These are phyloP conservation scores for Penicillium crustosum DNA, from an alignment of 2,329 filamentous ascomycete genomes.

Conservation along the genomic window DNA sequence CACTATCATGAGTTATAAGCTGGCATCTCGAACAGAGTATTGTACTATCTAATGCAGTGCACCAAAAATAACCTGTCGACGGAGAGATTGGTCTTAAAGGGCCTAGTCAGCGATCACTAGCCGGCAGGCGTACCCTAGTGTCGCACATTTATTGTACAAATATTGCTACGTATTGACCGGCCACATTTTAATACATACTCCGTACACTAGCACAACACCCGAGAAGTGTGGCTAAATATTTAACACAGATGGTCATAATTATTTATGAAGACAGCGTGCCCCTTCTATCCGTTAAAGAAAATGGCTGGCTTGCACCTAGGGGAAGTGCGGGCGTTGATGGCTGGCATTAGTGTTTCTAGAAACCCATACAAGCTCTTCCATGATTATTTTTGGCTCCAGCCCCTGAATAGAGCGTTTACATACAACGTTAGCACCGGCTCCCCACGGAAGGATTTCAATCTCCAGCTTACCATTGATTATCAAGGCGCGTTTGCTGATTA, in stretches of 20 bases:
- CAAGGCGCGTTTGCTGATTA: not conserved
- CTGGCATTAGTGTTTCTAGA: conserved; percentile 1
- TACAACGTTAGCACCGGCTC: not conserved
- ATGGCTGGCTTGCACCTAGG: not conserved
- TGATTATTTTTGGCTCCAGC: conserved; percentile 3
- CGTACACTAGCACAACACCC: conserved; percentile 7
- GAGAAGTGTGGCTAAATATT: conserved; percentile 19
- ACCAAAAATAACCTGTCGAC: conserved; percentile 23
- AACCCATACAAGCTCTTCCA: not conserved
- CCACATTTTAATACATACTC: conserved; percentile 12
- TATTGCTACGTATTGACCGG: conserved; percentile 9
- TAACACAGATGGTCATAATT: not conserved
- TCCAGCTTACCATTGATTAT: not conserved
- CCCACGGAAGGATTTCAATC: not conserved
- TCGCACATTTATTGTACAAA: conserved; percentile 23
- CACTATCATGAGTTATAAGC: not conserved
- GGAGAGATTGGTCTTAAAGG: conserved; percentile 2
- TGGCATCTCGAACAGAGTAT: not conserved
- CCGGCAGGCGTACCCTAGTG: conserved; percentile 20
- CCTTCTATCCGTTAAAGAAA: not conserved
- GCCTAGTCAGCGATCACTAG: conserved; percentile 22
- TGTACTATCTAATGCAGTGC: not conserved
- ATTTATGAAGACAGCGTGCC: not conserved
- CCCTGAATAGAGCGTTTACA: conserved; percentile 2
- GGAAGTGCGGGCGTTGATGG: conserved; percentile 1